Conservation (phyloP, 2,329 filamentous ascomycete genomes). For the Sporothrix sp. region DNA sequence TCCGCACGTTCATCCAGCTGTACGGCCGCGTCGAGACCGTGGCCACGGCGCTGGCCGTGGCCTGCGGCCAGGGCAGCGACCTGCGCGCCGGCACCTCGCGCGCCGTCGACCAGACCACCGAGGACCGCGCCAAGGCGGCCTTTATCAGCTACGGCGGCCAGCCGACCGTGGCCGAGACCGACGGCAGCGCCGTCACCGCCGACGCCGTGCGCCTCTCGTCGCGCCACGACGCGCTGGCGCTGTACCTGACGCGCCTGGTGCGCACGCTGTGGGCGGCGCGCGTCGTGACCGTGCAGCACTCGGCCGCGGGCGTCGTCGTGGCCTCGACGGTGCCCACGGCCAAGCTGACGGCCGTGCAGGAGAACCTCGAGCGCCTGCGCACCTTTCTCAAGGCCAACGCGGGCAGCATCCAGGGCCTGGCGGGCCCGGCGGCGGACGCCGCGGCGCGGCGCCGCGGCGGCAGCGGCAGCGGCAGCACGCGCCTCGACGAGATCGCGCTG, state of each 20-base stretch:
- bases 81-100: slow-evolving; percentile 59
- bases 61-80: slow-evolving; percentile 86
- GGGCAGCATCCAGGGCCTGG: slow-evolving; percentile 83
- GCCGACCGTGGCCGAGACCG: slow-evolving; percentile 67
- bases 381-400: slow-evolving; percentile 82
- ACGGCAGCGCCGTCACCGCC: slow-evolving; percentile 60
- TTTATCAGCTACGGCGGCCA: slow-evolving; percentile 92
- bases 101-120: slow-evolving; percentile 72
- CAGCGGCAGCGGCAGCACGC: too few relatives aligned
- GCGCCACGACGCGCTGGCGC: slow-evolving; percentile 74
- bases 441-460: slow-evolving; percentile 68
- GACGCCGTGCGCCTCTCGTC: slow-evolving; percentile 83
- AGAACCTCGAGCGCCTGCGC: slow-evolving; percentile 66
- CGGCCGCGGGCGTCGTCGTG: slow-evolving; percentile 51
- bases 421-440: slow-evolving; percentile 79
- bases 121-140: slow-evolving; percentile 73
- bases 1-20: slow-evolving; percentile 71
- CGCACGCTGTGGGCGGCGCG: slow-evolving; percentile 77
- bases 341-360: slow-evolving; percentile 70
- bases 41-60: slow-evolving; percentile 83
- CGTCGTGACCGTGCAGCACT: slow-evolving; percentile 67
- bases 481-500: slow-evolving; percentile 83
- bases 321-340: slow-evolving; percentile 53
- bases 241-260: slow-evolving; percentile 83
- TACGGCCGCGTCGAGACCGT: slow-evolving; percentile 87